A percentile compares a stretch with the other conserved stretches of the same genome.
These are phyloP conservation scores for Thoreauomyces humboldtii DNA, from an alignment of 192 early-diverging fungal genomes.

Conservation along the genomic window DNA sequence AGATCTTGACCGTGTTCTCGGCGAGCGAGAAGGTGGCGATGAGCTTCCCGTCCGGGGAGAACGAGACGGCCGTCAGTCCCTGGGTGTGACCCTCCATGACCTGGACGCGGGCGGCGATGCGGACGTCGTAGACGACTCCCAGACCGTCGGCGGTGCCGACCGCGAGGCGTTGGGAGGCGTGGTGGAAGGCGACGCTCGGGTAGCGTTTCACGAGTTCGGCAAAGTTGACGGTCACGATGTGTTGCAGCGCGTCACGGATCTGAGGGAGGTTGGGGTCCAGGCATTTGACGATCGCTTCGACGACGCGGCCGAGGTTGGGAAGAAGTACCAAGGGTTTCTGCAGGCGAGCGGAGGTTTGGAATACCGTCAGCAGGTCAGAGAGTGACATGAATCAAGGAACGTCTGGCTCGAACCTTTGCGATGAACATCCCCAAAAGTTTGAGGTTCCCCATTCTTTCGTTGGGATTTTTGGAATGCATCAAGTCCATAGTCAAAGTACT, in stretches of 20 bases:
- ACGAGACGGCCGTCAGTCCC: conserved; percentile 65
- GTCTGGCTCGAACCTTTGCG: conserved; percentile 51
- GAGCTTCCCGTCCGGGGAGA: conserved; percentile 75
- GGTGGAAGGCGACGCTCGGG: conserved; percentile 74
- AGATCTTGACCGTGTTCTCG: conserved; percentile 70
- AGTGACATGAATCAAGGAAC: neutral
- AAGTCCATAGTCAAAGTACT: conserved; percentile 74
- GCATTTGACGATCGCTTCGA: conserved; percentile 78
- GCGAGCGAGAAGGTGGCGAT: conserved; percentile 67
- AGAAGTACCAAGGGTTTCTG: conserved; percentile 71
- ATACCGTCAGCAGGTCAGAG: neutral
- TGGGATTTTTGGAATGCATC: conserved; percentile 58
- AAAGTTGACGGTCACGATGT: conserved; percentile 58
- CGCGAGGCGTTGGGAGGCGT: conserved; percentile 68
- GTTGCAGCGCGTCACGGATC: conserved; percentile 67
- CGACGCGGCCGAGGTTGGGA: conserved; percentile 56
- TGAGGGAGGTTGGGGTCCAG: conserved; percentile 75
- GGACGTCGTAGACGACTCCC: conserved; percentile 74
- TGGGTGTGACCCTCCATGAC: conserved; percentile 76
- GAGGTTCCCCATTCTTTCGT: conserved; percentile 58
- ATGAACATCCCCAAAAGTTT: conserved; percentile 74
- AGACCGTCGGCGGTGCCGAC: conserved; percentile 75
- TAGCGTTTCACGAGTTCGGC: conserved; percentile 56
- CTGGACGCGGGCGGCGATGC: conserved; percentile 74
- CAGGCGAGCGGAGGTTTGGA: neutral